phyloP scores from a whole-genome alignment of 2,329 filamentous ascomycete genomes.

The Seiridium unicorne region DNA sequence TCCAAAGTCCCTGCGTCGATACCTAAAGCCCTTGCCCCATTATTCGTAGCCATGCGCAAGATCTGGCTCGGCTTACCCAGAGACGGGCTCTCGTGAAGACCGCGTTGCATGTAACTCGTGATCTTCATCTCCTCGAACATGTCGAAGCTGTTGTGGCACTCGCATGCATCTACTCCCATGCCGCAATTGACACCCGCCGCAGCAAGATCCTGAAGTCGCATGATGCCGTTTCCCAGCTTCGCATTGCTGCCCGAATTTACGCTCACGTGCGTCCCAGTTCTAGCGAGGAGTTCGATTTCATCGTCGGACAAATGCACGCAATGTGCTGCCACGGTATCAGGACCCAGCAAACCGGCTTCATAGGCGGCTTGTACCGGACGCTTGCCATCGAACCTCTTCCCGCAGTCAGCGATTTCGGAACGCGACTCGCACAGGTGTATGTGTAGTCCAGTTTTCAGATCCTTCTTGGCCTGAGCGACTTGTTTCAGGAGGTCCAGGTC shows the following conservation, averaged over 20 bases:
- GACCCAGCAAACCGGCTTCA: conserved; percentile 18
- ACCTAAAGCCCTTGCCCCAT: conserved; percentile 19
- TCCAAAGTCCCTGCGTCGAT: conserved; percentile 19
- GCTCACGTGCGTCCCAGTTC: conserved; percentile 17
- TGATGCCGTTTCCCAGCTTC: conserved; percentile 21
- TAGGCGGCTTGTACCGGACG: conserved; percentile 16
- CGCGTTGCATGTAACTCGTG: conserved; percentile 19
- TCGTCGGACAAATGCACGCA: conserved; percentile 18
- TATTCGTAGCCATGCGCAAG: conserved; percentile 20
- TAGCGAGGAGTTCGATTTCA: conserved; percentile 16
- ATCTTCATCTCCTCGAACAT: conserved; percentile 25
- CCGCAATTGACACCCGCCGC: conserved; percentile 20
- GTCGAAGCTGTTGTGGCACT: conserved; percentile 23
- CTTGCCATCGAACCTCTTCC: conserved; percentile 14
- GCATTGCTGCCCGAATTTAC: conserved; percentile 20
- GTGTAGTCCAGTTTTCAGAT: conserved; percentile 17
- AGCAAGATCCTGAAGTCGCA: conserved; percentile 16
- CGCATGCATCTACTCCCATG: conserved; percentile 21
- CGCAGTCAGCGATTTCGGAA: conserved; percentile 14
- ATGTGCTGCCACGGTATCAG: conserved; percentile 19
- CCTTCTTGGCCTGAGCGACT: conserved; percentile 14
- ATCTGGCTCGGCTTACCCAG: conserved; percentile 17
- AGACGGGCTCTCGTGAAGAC: conserved; percentile 13
- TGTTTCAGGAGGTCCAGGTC: conserved; percentile 14
- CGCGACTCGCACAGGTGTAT: conserved; percentile 19